These are phyloP conservation scores for Euphorbia pulcherrima DNA, from an alignment of 345 rosid species.

Conservation along the genomic window DNA sequence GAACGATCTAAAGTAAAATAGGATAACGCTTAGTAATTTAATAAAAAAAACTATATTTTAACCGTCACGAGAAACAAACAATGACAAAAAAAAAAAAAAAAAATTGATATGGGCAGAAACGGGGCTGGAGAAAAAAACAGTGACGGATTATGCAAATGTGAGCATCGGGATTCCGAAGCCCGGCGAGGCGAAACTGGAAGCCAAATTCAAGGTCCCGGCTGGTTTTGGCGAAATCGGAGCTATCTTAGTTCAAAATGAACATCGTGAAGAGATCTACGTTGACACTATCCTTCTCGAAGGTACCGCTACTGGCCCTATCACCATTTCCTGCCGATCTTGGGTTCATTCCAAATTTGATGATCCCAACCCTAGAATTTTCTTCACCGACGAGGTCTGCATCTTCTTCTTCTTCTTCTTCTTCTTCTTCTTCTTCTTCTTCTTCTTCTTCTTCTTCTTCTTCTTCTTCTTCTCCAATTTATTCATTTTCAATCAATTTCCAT, in stretches of 20 bases:
- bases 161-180: background rate
- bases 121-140: slow-evolving; percentile 21
- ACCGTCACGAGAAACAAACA: too few relatives aligned
- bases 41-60: too few relatives aligned
- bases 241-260: slow-evolving; percentile 18
- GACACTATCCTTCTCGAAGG: slow-evolving; percentile 20
- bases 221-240: slow-evolving; percentile 28
- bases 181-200: slow-evolving; percentile 10
- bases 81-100: too few relatives aligned
- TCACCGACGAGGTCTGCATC: slow-evolving; percentile 17
- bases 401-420: background rate
- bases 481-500: background rate
- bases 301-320: slow-evolving; percentile 8
- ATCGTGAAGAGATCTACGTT: slow-evolving; percentile 14
- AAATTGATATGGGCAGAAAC: too few relatives aligned
- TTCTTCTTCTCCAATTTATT: too few relatives aligned
- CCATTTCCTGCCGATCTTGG: slow-evolving; percentile 19
- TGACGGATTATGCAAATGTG: slow-evolving; percentile 12
- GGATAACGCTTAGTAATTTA: too few relatives aligned
- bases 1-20: too few relatives aligned
- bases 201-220: slow-evolving; percentile 18
- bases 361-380: slow-evolving; percentile 18
- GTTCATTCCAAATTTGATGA: slow-evolving; percentile 18
- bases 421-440: background rate
- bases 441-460: too few relatives aligned